Percentiles rank a stretch among this genome's conserved stretches.
Conservation (phyloP, 148 eudicot species). For the Chenopodium formosanum region DNA sequence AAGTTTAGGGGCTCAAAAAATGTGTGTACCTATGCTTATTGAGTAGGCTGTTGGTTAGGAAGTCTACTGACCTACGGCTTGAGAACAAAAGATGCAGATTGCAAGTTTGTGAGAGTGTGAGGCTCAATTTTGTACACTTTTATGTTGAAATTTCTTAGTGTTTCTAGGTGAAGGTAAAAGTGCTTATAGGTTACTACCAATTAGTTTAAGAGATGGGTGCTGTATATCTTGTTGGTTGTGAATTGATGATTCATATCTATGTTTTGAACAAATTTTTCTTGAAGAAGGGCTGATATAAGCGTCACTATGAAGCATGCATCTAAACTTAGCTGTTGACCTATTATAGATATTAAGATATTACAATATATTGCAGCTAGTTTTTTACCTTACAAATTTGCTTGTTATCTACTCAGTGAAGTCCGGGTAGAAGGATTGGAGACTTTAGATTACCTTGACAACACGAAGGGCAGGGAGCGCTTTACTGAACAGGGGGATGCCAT, state of each 20-base stretch:
- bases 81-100: background rate
- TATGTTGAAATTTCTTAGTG: background rate
- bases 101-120: background rate
- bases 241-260: background rate
- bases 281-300: background rate
- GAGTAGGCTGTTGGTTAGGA: background rate
- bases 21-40: background rate
- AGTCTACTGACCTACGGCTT: background rate
- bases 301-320: background rate
- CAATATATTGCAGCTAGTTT: background rate
- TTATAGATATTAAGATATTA: background rate
- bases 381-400: slow-evolving; percentile 14
- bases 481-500: slow-evolving; percentile 98
- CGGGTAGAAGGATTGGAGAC: slow-evolving; percentile 95
- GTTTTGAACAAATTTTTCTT: background rate
- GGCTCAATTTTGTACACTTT: background rate
- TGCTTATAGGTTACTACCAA: background rate
- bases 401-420: slow-evolving; percentile 63
- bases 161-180: background rate
- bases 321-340: background rate
- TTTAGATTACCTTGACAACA: slow-evolving; percentile 84
- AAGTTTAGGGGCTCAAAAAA: background rate
- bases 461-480: slow-evolving; percentile 64
- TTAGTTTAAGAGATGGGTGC: background rate
- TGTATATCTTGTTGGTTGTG: background rate